These are phyloP conservation scores for Parathielavia hyrcaniae DNA, from an alignment of 495 filamentous ascomycete genomes.

Conservation along the genomic window DNA sequence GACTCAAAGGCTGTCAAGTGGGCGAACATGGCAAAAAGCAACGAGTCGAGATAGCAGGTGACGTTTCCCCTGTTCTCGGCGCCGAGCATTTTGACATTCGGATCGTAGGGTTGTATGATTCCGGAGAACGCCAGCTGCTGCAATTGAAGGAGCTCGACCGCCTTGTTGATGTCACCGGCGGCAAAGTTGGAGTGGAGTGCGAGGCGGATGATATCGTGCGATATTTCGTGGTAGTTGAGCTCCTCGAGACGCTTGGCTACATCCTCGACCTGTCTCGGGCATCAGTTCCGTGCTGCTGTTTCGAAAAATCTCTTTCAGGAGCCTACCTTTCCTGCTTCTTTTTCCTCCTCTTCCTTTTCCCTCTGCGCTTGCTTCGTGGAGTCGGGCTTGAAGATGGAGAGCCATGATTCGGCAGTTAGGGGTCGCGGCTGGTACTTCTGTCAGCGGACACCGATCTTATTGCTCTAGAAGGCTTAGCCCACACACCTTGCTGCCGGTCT, in stretches of 20 bases:
- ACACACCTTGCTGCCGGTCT: slow-evolving; percentile 46
- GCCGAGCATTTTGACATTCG: slow-evolving; percentile 65
- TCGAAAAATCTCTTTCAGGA: neutral
- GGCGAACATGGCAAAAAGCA: slow-evolving; percentile 97
- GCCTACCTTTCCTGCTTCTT: slow-evolving; percentile 38
- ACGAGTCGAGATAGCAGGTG: slow-evolving; percentile 84
- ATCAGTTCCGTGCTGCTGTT: neutral
- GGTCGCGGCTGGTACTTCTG: slow-evolving; percentile 33
- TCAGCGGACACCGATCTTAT: slow-evolving; percentile 21
- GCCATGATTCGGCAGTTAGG: slow-evolving; percentile 39
- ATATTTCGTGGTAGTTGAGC: slow-evolving; percentile 48
- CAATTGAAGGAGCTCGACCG: slow-evolving; percentile 66
- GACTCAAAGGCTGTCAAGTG: slow-evolving; percentile 84
- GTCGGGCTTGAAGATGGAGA: slow-evolving; percentile 52
- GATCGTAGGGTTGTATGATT: slow-evolving; percentile 65
- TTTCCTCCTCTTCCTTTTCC: slow-evolving; percentile 51
- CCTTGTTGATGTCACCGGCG: slow-evolving; percentile 64
- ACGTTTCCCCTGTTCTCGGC: slow-evolving; percentile 80
- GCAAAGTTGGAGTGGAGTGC: slow-evolving; percentile 60
- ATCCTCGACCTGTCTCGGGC: slow-evolving; percentile 46
- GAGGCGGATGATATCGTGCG: slow-evolving; percentile 61
- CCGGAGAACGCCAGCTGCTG: slow-evolving; percentile 76
- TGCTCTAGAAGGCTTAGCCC: slow-evolving; percentile 15
- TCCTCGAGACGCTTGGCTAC: slow-evolving; percentile 48
- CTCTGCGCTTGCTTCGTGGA: slow-evolving; percentile 46